A percentile compares a stretch with the other conserved stretches of the same genome.
phyloP scores from a whole-genome alignment of 106 monocot species.

The Dioscorea dumetorum region DNA sequence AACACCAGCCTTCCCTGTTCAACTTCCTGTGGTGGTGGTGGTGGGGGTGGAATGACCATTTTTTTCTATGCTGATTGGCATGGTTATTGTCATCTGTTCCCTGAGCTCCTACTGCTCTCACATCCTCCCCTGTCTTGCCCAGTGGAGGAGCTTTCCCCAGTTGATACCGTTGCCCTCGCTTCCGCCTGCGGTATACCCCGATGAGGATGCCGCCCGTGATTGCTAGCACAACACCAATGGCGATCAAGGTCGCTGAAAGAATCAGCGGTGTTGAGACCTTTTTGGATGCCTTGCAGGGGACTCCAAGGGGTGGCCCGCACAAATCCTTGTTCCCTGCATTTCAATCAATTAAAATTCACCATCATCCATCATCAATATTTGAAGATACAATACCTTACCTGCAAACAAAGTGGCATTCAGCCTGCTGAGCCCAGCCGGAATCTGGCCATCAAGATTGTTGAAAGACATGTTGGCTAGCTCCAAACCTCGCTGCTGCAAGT shows the following conservation, averaged over 20 bases:
- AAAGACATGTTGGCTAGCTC: constrained; percentile 36
- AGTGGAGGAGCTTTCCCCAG: not conserved
- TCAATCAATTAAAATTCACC: not conserved
- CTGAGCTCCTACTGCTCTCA: not conserved
- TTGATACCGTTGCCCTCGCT: not conserved
- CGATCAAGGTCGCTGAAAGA: not conserved
- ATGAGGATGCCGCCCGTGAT: constrained; percentile 10
- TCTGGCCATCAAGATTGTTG: constrained; percentile 53
- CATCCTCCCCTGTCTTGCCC: too few relatives aligned
- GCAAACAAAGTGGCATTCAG: constrained; percentile 22
- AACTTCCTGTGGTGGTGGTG: not conserved
- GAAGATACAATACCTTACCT: constrained; percentile 16
- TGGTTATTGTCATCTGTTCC: not conserved
- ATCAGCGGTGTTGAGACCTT: constrained; percentile 1
- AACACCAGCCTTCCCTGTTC: constrained; percentile 52
- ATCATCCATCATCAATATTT: not conserved
- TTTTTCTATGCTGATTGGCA: too few relatives aligned
- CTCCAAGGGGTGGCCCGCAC: constrained; percentile 24
- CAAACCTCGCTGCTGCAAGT: constrained; percentile 23
- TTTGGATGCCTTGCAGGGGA: constrained; percentile 3
- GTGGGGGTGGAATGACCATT: too few relatives aligned
- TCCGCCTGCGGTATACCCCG: not conserved
- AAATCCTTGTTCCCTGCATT: constrained; percentile 24
- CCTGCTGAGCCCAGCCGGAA: constrained; percentile 34
- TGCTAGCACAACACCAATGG: constrained; percentile 2